Conservation (phyloP, 75 land plant species). For the Selaginella tamariscina region DNA sequence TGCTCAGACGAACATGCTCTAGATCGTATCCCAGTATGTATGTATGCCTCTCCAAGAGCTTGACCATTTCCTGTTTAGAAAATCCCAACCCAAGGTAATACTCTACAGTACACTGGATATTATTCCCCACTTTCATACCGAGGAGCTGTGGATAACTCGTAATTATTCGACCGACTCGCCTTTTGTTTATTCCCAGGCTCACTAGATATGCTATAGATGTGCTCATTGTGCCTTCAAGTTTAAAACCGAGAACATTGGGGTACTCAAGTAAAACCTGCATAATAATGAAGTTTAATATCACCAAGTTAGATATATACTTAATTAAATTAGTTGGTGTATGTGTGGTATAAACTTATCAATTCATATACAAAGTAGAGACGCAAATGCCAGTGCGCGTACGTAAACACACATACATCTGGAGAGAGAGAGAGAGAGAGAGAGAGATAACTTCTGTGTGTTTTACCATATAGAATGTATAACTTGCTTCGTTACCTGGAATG, state of each 20-base stretch:
- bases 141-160: conserved; percentile 63
- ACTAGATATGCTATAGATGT: conserved; percentile 73
- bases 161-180: conserved; percentile 70
- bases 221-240: conserved; percentile 88
- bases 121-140: conserved; percentile 61
- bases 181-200: conserved; percentile 59
- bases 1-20: no score
- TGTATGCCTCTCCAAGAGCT: conserved; percentile 52
- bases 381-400: no score
- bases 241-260: conserved; percentile 65
- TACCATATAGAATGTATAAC: no score
- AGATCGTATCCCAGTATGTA: conserved; percentile 55
- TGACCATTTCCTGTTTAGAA: conserved; percentile 43
- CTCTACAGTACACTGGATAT: conserved; percentile 56
- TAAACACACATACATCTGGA: no score
- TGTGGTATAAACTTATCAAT: no score
- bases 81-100: conserved; percentile 48
- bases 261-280: conserved; percentile 47
- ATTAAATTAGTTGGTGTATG: no score
- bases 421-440: no score
- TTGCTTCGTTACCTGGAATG: no score
- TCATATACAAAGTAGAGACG: no score
- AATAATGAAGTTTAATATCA: conserved; percentile 40
- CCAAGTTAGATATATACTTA: conserved; percentile 57
- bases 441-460: no score